Conservation (phyloP, 2,329 filamentous ascomycete species). For the Dactylellina haptotyla region DNA sequence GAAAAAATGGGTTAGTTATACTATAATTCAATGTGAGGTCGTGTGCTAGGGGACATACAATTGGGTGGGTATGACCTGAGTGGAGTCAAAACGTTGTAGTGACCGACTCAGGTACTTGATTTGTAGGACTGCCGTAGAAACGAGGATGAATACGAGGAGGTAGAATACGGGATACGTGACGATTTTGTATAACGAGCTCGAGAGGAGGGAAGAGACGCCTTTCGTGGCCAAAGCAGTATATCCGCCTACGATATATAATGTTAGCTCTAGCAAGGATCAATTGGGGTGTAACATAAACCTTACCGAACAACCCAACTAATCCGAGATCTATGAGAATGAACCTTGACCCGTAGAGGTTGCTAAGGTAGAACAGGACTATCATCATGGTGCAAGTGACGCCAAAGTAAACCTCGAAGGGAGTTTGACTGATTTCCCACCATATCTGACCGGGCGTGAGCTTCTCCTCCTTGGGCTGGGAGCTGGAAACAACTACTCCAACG, state of each 20-base stretch:
- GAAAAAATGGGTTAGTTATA: neutral
- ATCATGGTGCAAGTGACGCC: constrained; percentile 80
- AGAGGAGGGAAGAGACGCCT: constrained; percentile 92
- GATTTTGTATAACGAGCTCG: constrained; percentile 85
- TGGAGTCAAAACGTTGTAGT: constrained; percentile 93
- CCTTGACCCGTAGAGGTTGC: constrained; percentile 81
- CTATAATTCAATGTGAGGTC: neutral
- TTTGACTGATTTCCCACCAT: constrained; percentile 84
- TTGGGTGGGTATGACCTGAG: constrained; percentile 96
- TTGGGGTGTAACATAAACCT: constrained; percentile 59
- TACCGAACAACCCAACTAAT: constrained; percentile 91
- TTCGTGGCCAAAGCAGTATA: constrained; percentile 98
- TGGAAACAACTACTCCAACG: constrained; percentile 90
- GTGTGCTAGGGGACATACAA: constrained; percentile 65
- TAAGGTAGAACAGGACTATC: constrained; percentile 79
- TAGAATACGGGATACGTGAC: constrained; percentile 95
- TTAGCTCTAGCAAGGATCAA: constrained; percentile 33
- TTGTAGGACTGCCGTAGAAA: constrained; percentile 90
- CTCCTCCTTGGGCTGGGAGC: constrained; percentile 66
- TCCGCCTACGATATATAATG: constrained; percentile 69
- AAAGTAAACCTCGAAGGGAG: constrained; percentile 91
- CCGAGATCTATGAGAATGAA: constrained; percentile 92
- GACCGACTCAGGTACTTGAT: constrained; percentile 94
- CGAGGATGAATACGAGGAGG: constrained; percentile 78
- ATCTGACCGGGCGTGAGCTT: constrained; percentile 85